These are phyloP conservation scores for Heterobasidion irregulare DNA, from an alignment of 1,284 basidiomycete genomes.

Conservation along the genomic window DNA sequence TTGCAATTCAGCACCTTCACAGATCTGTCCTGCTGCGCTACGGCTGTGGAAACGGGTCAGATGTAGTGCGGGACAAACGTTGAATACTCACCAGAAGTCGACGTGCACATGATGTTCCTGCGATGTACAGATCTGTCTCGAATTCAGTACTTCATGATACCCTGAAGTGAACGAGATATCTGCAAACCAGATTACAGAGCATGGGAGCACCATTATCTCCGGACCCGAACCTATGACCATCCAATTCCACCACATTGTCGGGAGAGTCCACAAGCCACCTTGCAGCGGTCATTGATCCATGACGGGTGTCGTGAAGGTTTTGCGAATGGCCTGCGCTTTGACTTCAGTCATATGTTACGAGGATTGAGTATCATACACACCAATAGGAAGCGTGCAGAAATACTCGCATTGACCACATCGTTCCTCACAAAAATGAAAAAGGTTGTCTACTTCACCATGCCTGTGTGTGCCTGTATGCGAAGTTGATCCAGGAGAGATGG, in stretches of 20 bases:
- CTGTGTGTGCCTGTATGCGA: constrained; percentile 35
- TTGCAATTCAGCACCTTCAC: constrained; percentile 33
- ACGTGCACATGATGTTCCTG: constrained; percentile 50
- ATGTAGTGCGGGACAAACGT: neutral
- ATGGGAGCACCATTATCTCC: constrained; percentile 58
- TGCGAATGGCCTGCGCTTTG: constrained; percentile 45
- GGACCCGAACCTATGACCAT: constrained; percentile 44
- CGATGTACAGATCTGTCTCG: constrained; percentile 14
- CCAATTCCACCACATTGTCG: constrained; percentile 41
- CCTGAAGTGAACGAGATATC: neutral
- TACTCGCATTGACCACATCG: constrained; percentile 52
- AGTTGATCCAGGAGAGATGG: constrained; percentile 29
- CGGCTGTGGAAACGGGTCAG: constrained; percentile 13
- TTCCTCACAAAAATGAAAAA: constrained; percentile 42
- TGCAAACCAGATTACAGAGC: constrained; percentile 52
- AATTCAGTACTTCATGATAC: neutral
- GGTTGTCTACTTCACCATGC: constrained; percentile 31
- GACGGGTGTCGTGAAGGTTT: constrained; percentile 51
- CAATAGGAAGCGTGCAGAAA: constrained; percentile 47
- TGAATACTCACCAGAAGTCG: constrained; percentile 29
- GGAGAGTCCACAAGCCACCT: constrained; percentile 48
- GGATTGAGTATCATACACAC: constrained; percentile 20
- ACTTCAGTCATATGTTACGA: neutral
- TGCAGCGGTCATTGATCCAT: constrained; percentile 54
- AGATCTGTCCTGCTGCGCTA: constrained; percentile 28